phyloP scores from a whole-genome alignment of 192 early-diverging fungal species.

The Lobosporangium transversale region DNA sequence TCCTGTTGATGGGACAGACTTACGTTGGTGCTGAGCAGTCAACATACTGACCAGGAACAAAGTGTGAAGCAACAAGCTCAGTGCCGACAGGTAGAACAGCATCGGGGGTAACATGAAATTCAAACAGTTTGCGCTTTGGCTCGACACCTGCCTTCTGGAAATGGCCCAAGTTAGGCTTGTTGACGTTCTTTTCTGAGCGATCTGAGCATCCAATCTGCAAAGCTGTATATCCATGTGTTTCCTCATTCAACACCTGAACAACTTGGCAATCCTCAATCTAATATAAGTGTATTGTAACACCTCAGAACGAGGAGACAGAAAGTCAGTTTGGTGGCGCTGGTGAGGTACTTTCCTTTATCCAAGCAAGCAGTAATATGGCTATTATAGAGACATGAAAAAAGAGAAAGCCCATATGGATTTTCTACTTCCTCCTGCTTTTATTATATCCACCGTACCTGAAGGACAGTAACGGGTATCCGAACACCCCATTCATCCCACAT shows the following conservation, averaged over 20 bases:
- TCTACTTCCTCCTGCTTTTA: no score
- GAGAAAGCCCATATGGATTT: no score
- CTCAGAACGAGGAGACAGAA: no score
- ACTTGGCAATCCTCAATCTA: constrained; percentile 81
- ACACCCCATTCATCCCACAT: constrained; percentile 96
- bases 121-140: constrained; percentile 83
- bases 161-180: constrained; percentile 80
- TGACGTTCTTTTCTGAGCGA: constrained; percentile 69
- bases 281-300: no score
- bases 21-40: constrained; percentile 88
- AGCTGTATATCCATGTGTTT: constrained; percentile 65
- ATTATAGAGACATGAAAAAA: no score
- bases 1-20: no score
- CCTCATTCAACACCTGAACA: constrained; percentile 61
- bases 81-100: constrained; percentile 86
- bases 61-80: constrained; percentile 84
- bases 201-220: constrained; percentile 76
- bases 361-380: no score
- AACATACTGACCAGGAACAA: constrained; percentile 95
- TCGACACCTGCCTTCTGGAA: constrained; percentile 73
- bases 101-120: constrained; percentile 87
- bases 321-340: background rate
- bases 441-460: constrained; percentile 84
- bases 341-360: no score
- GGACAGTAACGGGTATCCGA: constrained; percentile 88